Evolutionary conservation across 345 rosid species (phyloP).

Genomic region (Citrus cavaleriei): DNA sequence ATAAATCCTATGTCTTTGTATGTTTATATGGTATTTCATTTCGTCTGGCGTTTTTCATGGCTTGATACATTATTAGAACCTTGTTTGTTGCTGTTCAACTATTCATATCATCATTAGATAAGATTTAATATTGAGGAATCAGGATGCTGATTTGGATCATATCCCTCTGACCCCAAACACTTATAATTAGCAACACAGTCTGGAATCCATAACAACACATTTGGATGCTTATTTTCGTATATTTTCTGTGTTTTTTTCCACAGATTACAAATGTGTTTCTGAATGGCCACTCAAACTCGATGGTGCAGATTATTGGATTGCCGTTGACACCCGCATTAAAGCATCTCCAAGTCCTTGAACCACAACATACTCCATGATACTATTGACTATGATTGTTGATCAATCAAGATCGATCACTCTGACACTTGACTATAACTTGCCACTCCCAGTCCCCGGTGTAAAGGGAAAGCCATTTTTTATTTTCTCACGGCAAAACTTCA

Average conservation of each 20-base stretch:
- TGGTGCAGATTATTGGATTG: conserved; percentile 33
- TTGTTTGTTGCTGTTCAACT: neutral
- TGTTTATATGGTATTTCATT: neutral
- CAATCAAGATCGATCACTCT: neutral
- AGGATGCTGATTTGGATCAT: neutral
- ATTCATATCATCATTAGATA: neutral
- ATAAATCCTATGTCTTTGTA: neutral
- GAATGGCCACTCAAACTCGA: conserved; percentile 26
- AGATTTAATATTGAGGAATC: neutral
- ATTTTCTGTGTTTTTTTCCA: neutral
- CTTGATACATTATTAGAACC: neutral
- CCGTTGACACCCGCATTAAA: conserved; percentile 15
- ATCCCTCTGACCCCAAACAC: neutral
- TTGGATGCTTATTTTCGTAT: neutral
- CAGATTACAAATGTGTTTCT: conserved; percentile 26
- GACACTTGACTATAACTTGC: neutral
- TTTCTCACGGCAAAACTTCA: neutral
- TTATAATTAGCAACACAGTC: neutral
- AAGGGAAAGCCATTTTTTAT: neutral
- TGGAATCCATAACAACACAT: neutral
- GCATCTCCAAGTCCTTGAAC: conserved; percentile 18
- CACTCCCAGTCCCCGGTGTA: neutral
- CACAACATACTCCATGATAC: conserved; percentile 20
- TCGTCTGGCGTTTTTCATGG: neutral
- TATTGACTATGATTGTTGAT: neutral